Base-by-base conservation (phyloP, 768 basidiomycete genomes). In the Termitomyces sp. region DNA sequence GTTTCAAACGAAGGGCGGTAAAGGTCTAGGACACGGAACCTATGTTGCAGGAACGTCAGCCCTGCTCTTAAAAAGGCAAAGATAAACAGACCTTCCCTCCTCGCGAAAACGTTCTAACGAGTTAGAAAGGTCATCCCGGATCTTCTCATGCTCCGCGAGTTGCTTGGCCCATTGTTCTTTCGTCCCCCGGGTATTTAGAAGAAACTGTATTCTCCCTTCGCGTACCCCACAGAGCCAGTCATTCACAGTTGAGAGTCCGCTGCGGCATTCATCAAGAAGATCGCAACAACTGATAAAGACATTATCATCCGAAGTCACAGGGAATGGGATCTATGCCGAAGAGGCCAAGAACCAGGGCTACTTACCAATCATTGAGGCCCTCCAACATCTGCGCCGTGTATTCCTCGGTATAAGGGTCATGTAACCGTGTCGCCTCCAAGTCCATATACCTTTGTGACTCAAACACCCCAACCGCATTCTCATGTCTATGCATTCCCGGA, bases 361-460 rank as follows among this genome's bases (percentile, higher is more conserved):
- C 69, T 39, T 20, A 78, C 78, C 77, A 83, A 33, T 81, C 72
- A 11, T 74, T 70, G 50, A 91, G 65, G 22, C 88, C 72, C 33
- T 70, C 70, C 6, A 77, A 78, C 28, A 79, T 78, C 57, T 73
- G 72, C 45, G 74, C 73, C 5, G 81, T 80, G 55, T 81, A 77
- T 18, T 70, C 70, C 16, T 77, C 77, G 2, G 75, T 73, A 59
- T 79, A 69, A 1, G 84, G 84, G 61, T 88, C 84, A 36, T 74
- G 70, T 39, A 86, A 70, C 42, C 81, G 72, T 35, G 73, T 81
- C 32, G 82, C 80, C 68, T 91, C 89, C 2, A 91, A 74, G 63
- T 90, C 83, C 59, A 90, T 74, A 68, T 90, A 91, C 33, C 83
- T 73, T 65, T 90, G 85, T 3, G 83, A 83, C 74, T 91, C 90